Evolutionary conservation across 2,329 filamentous ascomycete genomes (phyloP), one percentile per base, ranked within the genome.

Genomic region (Trichoderma sp.): DNA sequence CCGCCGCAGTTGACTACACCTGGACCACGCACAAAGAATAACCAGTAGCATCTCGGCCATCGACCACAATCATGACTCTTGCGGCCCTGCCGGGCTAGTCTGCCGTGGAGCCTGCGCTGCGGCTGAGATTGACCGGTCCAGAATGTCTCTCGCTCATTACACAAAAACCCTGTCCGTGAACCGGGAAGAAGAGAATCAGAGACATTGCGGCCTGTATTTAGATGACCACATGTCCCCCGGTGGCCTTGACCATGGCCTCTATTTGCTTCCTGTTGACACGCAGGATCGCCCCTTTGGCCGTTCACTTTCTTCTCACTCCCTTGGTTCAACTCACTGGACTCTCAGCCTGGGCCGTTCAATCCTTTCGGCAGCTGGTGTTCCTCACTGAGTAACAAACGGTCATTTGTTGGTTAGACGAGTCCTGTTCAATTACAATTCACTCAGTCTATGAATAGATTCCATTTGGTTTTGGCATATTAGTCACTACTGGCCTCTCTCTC

Each of bases 321-420:
- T 59, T 39, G 20, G 53, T 28, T 50, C 55, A 20, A 55, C 28
- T 62, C 59, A 15, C 53, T 43, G 50, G 34, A 63, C 69, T 72
- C 55, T 73, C 39, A 65, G 59, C 36, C 20, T 72, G 55, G 36
- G 76, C 75, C 78, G 75, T 79, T 78, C 78, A 79, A 77, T 80
- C 78, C 74, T 78, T 80, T 70, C 77, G 77, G 77, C 76, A 76
- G 76, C 77, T 79, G 76, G 76, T 74, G 68, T 74, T 73, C 70
- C 70, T 74, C 15, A 72, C 64, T 17, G 72, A 70, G 70, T 69
- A 4, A 32, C 58, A 59, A 72, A 73, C 50, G 43, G 47, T 67
- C 71, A 63, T 70, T 68, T 64, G 68, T 68, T 62, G 23, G 20
- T 55, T 23, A 71, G 43, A 34, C 68, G 68, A 43, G 65, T 67